phyloP scores from a whole-genome alignment of 805 yeast species.

The Metschnikowia henanensis region DNA sequence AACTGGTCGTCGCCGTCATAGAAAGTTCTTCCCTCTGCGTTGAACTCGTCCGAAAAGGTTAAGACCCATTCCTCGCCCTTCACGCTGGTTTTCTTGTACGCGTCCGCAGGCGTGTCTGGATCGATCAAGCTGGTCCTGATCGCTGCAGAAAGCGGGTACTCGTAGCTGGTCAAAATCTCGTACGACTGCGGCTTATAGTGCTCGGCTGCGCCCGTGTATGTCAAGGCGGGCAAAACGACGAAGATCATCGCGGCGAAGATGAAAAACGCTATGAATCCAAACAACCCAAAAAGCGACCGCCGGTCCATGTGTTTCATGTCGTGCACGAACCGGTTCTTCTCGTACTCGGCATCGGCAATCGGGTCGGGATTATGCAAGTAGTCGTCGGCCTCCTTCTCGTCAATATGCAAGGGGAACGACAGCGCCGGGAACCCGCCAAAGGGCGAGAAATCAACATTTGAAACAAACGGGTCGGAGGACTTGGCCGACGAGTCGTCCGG shows the following conservation, averaged over 20 bases:
- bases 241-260: constrained; percentile 68
- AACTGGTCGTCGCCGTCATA: constrained; percentile 47
- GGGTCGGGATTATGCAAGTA: constrained; percentile 96
- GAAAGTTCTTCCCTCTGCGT: constrained; percentile 44
- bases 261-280: constrained; percentile 58
- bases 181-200: constrained; percentile 22
- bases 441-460: constrained; percentile 71
- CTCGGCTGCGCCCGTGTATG: constrained; percentile 68
- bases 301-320: constrained; percentile 69
- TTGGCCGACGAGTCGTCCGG: constrained; percentile 24
- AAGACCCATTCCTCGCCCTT: constrained; percentile 54
- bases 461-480: constrained; percentile 34
- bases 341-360: constrained; percentile 83
- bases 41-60: constrained; percentile 43
- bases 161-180: constrained; percentile 23
- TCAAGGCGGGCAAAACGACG: constrained; percentile 77
- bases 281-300: constrained; percentile 58
- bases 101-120: constrained; percentile 41
- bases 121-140: constrained; percentile 38
- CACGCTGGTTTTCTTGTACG: constrained; percentile 21
- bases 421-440: constrained; percentile 97
- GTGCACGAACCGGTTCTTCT: constrained; percentile 61
- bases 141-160: constrained; percentile 37
- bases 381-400: constrained; percentile 94
- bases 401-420: constrained; percentile 85